Base-by-base conservation (phyloP, 495 filamentous ascomycete species). In the Penicillium coprophilum region DNA sequence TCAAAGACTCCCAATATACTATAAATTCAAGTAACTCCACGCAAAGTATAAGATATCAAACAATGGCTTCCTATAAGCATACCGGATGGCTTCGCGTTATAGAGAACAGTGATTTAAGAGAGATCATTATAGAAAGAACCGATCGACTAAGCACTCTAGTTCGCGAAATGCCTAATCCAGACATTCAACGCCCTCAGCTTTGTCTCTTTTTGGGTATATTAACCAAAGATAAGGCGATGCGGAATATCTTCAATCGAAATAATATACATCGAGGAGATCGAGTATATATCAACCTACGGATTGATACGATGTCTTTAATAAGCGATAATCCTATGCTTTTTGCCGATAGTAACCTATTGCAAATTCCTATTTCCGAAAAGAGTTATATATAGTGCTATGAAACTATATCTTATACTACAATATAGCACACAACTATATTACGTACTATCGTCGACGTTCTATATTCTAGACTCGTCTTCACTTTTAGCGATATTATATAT, bases 401-500 rank as follows among this genome's bases (percentile, higher is more conserved):
- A 45, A 27, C 50, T 41, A 31, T 19, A 32, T 53, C 55, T 39
- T 45, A 58, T 57, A 21, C 45, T 36, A 31, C 63, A 47, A 15
- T 31, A 6, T 59, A 44, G 52, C 47, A 31, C 32, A 12, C 50
- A 32, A 44, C 51, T 46, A 13, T 19, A 19, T 44, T 20, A 44
- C 13, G 51, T 19, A 20, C 44, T 52, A 39, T 66, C 24, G 49
- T 53, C 20, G 38, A 65, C 46, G 58, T 63, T 36, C 27, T 71
- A 34, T 65, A 69, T 36, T 47, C 62, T 15, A 58, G 57, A 17
- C 55, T 71, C n/a, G 44, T 71, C 19, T 65, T 56, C 50, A 46
- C 53, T 15, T 73, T 73, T 45, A 61, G 53, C 48, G 56, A 73
- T 40, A 39, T 70, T 10, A 50, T 73, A 31, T 73, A 54, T 32